Conservation (phyloP, 2,329 filamentous ascomycete genomes). For the Gnomoniopsis smithogilvyi region DNA sequence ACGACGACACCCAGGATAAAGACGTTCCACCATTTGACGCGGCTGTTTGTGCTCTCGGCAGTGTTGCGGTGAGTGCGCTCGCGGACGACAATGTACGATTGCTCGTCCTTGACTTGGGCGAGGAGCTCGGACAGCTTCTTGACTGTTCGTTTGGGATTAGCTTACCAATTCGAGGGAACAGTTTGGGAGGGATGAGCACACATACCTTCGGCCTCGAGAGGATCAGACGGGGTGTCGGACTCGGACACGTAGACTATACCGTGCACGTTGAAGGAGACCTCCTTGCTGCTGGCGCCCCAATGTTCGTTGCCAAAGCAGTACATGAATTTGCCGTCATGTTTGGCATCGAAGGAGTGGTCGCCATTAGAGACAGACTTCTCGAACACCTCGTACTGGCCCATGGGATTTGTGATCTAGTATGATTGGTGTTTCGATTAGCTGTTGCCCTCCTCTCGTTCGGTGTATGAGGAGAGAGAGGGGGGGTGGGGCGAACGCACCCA, state of each 20-base stretch:
- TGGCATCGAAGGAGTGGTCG: constrained; percentile 87
- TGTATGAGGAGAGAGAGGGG: neutral
- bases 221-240: constrained; percentile 77
- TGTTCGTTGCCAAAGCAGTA: constrained; percentile 99
- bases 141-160: constrained; percentile 48
- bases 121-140: constrained; percentile 80
- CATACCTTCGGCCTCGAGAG: constrained; percentile 84
- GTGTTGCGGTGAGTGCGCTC: constrained; percentile 98
- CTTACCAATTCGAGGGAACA: neutral
- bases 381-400: constrained; percentile 71
- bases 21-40: constrained; percentile 99
- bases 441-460: neutral
- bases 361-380: constrained; percentile 81
- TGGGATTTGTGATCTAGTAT: constrained; percentile 72
- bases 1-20: constrained; percentile 89
- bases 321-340: constrained; percentile 79
- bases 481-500: constrained; percentile 64
- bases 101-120: constrained; percentile 93
- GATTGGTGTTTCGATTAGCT: neutral
- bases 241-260: constrained; percentile 97
- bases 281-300: constrained; percentile 94
- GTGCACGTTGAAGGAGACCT: constrained; percentile 99
- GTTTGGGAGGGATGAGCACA: constrained; percentile 6
- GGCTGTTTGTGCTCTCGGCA: constrained; percentile 93
- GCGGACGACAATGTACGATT: constrained; percentile 91